A percentile compares a stretch with the other conserved stretches of the same genome.
Evolutionary conservation across 768 basidiomycete species (phyloP).

Genomic region (Termitomyces sp.): DNA sequence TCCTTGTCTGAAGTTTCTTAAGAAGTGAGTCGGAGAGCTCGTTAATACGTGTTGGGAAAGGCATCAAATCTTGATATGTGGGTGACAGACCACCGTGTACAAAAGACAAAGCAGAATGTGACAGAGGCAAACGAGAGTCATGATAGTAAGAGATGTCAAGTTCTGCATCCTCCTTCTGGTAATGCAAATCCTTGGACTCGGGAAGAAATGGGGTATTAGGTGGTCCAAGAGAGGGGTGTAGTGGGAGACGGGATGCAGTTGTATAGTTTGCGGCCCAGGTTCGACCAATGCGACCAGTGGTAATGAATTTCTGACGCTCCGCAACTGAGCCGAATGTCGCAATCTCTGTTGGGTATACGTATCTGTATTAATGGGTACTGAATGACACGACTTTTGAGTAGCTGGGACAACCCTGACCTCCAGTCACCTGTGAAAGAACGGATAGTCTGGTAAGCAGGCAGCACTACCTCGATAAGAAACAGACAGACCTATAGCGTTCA

Average conservation of each 20-base stretch:
- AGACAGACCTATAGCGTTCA: constrained; percentile 74
- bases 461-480: background rate
- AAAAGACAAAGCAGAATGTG: constrained; percentile 82
- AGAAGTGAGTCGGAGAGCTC: constrained; percentile 65
- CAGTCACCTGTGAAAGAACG: constrained; percentile 60
- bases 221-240: constrained; percentile 64
- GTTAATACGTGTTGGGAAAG: constrained; percentile 85
- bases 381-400: background rate
- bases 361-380: constrained; percentile 38
- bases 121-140: constrained; percentile 43
- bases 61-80: constrained; percentile 64
- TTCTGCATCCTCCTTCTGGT: background rate
- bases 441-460: constrained; percentile 3
- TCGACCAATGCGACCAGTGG: constrained; percentile 70
- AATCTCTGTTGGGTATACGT: constrained; percentile 79
- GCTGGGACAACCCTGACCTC: constrained; percentile 42
- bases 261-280: constrained; percentile 87
- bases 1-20: constrained; percentile 57
- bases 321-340: constrained; percentile 72
- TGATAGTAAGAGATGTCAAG: constrained; percentile 12
- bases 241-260: constrained; percentile 72
- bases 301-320: constrained; percentile 67
- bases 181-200: constrained; percentile 12
- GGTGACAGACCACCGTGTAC: constrained; percentile 90
- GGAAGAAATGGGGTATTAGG: constrained; percentile 60